These are phyloP conservation scores for Aethionema arabicum DNA, from an alignment of 345 rosid species.

Conservation along the genomic window DNA sequence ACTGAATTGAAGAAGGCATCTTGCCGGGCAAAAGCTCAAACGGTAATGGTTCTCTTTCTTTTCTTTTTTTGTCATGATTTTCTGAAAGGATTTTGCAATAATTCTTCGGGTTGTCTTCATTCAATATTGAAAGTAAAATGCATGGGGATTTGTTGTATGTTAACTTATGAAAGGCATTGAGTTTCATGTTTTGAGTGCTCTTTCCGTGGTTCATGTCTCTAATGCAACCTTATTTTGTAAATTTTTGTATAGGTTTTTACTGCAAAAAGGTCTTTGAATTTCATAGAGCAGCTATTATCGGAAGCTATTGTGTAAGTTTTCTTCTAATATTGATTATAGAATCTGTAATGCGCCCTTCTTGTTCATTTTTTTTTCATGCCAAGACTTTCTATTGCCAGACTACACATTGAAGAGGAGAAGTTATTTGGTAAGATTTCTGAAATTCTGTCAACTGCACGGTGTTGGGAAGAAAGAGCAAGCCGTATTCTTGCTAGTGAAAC, in stretches of 20 bases:
- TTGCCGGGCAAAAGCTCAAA: constrained; percentile 72
- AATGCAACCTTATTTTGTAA: neutral
- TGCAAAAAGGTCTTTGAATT: constrained; percentile 53
- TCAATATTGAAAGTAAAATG: constrained; percentile 7
- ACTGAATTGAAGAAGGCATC: constrained; percentile 80
- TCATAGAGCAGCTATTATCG: constrained; percentile 52
- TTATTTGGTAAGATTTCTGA: constrained; percentile 51
- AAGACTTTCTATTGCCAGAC: constrained; percentile 44
- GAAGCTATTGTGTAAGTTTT: constrained; percentile 64
- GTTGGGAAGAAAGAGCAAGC: constrained; percentile 76
- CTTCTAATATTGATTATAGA: constrained; percentile 21
- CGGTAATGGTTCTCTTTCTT: constrained; percentile 41
- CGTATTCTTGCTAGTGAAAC: constrained; percentile 50
- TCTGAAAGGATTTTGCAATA: neutral
- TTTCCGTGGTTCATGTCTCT: constrained; percentile 16
- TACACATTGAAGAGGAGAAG: constrained; percentile 64
- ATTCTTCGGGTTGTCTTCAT: constrained; percentile 1
- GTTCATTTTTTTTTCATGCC: neutral
- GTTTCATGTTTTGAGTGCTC: constrained; percentile 1
- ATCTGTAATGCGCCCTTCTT: constrained; percentile 6
- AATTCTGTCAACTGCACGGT: constrained; percentile 52
- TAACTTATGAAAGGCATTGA: constrained; percentile 6
- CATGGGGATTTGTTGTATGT: constrained; percentile 2
- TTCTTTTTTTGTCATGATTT: neutral
- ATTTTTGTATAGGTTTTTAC: constrained; percentile 51